Conservation (phyloP, 306 rosid genomes). For the Bauhinia variegata region DNA sequence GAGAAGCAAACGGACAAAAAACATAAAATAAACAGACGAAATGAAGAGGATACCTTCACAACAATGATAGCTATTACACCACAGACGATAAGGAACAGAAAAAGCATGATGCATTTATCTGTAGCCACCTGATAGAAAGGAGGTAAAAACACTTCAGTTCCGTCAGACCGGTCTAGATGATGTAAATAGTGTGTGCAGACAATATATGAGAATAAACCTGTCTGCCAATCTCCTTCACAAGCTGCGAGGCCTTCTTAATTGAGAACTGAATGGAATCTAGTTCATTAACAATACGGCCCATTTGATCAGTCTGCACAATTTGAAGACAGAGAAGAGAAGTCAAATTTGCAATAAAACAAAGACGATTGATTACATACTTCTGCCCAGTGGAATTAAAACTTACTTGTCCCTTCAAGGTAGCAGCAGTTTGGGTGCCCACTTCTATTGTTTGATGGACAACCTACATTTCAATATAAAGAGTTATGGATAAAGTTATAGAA, state of each 20-base stretch:
- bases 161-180: constrained; percentile 17
- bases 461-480: constrained; percentile 45
- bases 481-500: constrained; percentile 37
- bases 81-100: constrained; percentile 81
- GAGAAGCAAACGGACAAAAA: too few species aligned
- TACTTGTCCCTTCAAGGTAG: constrained; percentile 91
- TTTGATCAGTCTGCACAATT: constrained; percentile 85
- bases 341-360: constrained; percentile 18
- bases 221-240: constrained; percentile 97
- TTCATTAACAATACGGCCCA: constrained; percentile 97
- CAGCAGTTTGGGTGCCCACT: constrained; percentile 96
- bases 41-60: constrained; percentile 73
- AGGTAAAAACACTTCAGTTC: constrained; percentile 27
- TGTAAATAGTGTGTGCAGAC: constrained; percentile 6
- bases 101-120: constrained; percentile 97
- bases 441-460: constrained; percentile 91
- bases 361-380: constrained; percentile 16
- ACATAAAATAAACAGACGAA: constrained; percentile 12
- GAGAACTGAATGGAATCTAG: constrained; percentile 98
- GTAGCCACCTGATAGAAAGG: constrained; percentile 80
- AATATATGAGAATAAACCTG: constrained; percentile 59
- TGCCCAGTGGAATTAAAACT: constrained; percentile 41
- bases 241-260: constrained; percentile 96
- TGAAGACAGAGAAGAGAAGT: constrained; percentile 32
- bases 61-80: constrained; percentile 95